These are phyloP conservation scores for Phytophthora pistaciae DNA, from an alignment of 352 stramenopile genomes.

Conservation along the genomic window DNA sequence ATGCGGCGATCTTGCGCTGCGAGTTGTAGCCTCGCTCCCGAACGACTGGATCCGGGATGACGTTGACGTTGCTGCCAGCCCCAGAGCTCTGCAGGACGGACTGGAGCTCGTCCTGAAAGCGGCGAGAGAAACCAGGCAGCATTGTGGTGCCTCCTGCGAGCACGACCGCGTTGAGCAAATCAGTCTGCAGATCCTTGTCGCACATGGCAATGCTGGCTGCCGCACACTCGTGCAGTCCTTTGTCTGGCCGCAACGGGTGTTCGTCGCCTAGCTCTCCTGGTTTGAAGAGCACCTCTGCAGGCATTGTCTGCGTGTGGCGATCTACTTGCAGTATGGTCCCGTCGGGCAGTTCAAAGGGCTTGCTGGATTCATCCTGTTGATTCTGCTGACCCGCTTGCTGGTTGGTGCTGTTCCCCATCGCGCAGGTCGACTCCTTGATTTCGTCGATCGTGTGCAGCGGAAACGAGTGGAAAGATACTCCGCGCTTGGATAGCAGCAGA, in stretches of 20 bases:
- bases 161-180: slow-evolving; percentile 81
- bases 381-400: slow-evolving; percentile 27
- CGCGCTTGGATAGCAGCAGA: slow-evolving; percentile 71
- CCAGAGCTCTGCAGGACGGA: slow-evolving; percentile 31
- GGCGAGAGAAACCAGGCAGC: slow-evolving; percentile 81
- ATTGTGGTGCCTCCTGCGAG: slow-evolving; percentile 89
- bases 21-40: slow-evolving; percentile 90
- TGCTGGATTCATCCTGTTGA: slow-evolving; percentile 39
- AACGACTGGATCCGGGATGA: slow-evolving; percentile 83
- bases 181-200: slow-evolving; percentile 85
- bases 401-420: slow-evolving; percentile 43
- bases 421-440: slow-evolving; percentile 84
- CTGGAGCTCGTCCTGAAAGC: slow-evolving; percentile 81
- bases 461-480: slow-evolving; percentile 76
- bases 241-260: slow-evolving; percentile 72
- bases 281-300: slow-evolving; percentile 87
- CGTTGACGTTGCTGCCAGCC: slow-evolving; percentile 35
- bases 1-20: slow-evolving; percentile 86
- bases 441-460: slow-evolving; percentile 81
- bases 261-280: slow-evolving; percentile 94
- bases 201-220: slow-evolving; percentile 89
- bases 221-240: slow-evolving; percentile 87
- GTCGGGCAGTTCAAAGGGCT: slow-evolving; percentile 85
- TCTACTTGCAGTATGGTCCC: slow-evolving; percentile 90
- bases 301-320: slow-evolving; percentile 69